phyloP scores from a whole-genome alignment of 2,329 filamentous ascomycete species.

The Teratosphaeria destructans region DNA sequence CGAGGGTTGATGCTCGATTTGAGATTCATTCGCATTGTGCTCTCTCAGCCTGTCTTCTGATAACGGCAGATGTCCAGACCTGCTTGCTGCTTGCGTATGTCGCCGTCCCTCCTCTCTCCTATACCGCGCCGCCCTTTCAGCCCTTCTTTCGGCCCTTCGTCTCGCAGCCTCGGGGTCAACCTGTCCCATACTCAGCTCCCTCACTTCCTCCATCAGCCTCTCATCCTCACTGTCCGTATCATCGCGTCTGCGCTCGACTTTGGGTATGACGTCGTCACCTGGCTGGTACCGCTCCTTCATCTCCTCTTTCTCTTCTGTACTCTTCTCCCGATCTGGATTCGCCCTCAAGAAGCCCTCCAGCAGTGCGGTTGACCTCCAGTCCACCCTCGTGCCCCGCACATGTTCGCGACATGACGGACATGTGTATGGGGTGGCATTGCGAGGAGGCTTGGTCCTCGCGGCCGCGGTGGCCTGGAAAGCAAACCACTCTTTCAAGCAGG shows the following conservation, averaged over 20 bases:
- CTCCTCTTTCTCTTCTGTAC: constrained; percentile 62
- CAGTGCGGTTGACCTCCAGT: constrained; percentile 81
- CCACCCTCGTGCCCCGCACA: constrained; percentile 78
- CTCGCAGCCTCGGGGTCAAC: constrained; percentile 31
- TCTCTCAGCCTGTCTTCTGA: constrained; percentile 9
- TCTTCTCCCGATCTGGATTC: constrained; percentile 65
- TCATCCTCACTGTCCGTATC: constrained; percentile 46
- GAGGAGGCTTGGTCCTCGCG: constrained; percentile 33
- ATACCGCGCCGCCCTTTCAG: background rate
- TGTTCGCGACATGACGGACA: constrained; percentile 85
- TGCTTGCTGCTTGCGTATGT: background rate
- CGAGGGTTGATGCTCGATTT: constrained; percentile 81
- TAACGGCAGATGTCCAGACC: constrained; percentile 5
- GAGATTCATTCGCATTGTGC: constrained; percentile 15
- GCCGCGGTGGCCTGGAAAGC: constrained; percentile 59
- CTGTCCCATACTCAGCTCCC: constrained; percentile 63
- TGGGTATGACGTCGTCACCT: constrained; percentile 70
- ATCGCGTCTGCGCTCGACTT: constrained; percentile 47
- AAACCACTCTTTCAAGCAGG: constrained; percentile 95
- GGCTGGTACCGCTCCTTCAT: constrained; percentile 66
- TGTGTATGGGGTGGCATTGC: constrained; percentile 49
- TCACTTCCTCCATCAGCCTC: constrained; percentile 59
- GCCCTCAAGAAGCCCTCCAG: constrained; percentile 78
- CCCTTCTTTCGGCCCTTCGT: constrained; percentile 10
- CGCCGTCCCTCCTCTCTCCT: constrained; percentile 3